Percentiles rank a stretch among this genome's conserved stretches.
Evolutionary conservation across 2,329 filamentous ascomycete species (phyloP).

Genomic region (Fonsecaea pedrosoi): DNA sequence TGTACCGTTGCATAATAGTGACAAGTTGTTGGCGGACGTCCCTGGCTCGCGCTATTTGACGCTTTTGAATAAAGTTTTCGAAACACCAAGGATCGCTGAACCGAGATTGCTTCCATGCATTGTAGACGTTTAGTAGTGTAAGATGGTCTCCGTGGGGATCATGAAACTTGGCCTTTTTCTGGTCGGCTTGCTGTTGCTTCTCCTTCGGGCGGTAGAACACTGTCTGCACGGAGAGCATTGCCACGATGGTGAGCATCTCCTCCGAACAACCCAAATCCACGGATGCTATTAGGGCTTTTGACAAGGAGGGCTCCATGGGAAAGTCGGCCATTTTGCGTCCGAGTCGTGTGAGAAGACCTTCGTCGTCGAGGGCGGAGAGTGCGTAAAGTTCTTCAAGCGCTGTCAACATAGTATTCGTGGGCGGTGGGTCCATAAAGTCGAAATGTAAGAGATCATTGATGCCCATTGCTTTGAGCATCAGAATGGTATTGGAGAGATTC

Average conservation of each 20-base stretch:
- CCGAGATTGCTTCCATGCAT: conserved; percentile 87
- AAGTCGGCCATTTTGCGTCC: conserved; percentile 99
- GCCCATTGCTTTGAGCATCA: conserved; percentile 99
- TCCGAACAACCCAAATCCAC: conserved; percentile 90
- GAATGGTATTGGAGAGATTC: conserved; percentile 88
- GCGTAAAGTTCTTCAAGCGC: conserved; percentile 95
- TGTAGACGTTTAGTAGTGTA: conserved; percentile 94
- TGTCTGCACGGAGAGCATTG: conserved; percentile 85
- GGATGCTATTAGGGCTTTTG: conserved; percentile 87
- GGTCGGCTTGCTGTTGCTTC: conserved; percentile 93
- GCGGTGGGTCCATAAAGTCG: conserved; percentile 98
- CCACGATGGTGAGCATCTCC: conserved; percentile 91
- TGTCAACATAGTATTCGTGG: conserved; percentile 96
- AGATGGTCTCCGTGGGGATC: conserved; percentile 93
- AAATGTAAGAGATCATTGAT: conserved; percentile 98
- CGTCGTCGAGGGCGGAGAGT: conserved; percentile 88
- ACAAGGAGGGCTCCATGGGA: conserved; percentile 92
- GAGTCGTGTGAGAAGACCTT: conserved; percentile 87
- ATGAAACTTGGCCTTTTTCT: conserved; percentile 97
- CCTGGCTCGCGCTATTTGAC: conserved; percentile 84
- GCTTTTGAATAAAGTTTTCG: conserved; percentile 95
- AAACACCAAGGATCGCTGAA: conserved; percentile 92
- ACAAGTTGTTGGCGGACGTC: conserved; percentile 92
- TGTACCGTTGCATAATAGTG: conserved; percentile 92
- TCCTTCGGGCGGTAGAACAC: conserved; percentile 97